Conservation (phyloP, 306 rosid genomes). For the Acacia melanoxylon region DNA sequence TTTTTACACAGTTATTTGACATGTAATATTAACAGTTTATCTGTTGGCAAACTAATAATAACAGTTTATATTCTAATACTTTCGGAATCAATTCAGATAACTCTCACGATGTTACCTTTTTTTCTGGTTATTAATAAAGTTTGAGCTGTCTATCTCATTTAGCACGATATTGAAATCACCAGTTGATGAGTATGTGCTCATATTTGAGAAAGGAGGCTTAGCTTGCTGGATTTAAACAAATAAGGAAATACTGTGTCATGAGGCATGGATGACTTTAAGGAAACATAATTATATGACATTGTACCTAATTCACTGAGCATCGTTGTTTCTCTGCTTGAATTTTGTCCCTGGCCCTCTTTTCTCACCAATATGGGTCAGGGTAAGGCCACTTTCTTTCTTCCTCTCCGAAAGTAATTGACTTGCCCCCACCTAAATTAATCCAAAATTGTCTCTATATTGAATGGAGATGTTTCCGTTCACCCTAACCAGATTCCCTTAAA, state of each 20-base stretch:
- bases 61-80: too few relatives aligned
- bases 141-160: not conserved
- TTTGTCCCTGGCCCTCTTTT: not conserved
- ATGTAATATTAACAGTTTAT: not conserved
- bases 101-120: not conserved
- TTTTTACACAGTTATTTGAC: too few relatives aligned
- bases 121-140: not conserved
- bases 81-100: not conserved
- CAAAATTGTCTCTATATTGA: not conserved
- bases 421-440: not conserved
- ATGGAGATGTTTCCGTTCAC: not conserved
- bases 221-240: not conserved
- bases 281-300: not conserved
- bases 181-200: not conserved
- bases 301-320: not conserved
- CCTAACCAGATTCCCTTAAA: not conserved
- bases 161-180: not conserved
- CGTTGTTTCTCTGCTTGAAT: not conserved
- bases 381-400: not conserved
- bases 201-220: not conserved
- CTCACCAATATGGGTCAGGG: not conserved
- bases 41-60: not conserved
- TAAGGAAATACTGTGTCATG: not conserved
- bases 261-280: not conserved
- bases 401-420: not conserved